Evolutionary conservation across 768 basidiomycete species (phyloP).

Genomic region (Holtermannia corniformis): DNA sequence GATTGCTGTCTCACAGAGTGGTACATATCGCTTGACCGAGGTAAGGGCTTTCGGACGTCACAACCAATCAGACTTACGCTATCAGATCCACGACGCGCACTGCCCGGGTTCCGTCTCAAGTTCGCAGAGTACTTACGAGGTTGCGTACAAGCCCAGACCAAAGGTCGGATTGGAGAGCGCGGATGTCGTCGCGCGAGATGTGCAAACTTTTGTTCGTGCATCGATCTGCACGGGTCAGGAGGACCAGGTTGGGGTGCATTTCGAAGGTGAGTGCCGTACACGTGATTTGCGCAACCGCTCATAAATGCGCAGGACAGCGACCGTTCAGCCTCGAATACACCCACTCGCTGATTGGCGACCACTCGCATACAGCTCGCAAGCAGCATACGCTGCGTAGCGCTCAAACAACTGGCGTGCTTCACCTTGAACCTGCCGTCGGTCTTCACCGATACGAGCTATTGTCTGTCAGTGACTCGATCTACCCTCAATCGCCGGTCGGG

Average conservation of each 20-base stretch:
- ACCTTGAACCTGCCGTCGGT: constrained; percentile 58
- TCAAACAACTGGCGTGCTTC: constrained; percentile 29
- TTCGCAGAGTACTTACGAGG: constrained; percentile 56
- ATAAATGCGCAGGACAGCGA: constrained; percentile 55
- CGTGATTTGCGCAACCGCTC: not conserved
- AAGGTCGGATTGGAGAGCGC: constrained; percentile 53
- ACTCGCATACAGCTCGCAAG: not conserved
- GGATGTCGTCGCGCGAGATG: constrained; percentile 44
- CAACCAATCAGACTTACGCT: not conserved
- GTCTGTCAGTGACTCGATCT: constrained; percentile 71
- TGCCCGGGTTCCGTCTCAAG: constrained; percentile 65
- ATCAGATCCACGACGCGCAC: constrained; percentile 70
- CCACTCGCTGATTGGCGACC: constrained; percentile 46
- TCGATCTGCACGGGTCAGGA: constrained; percentile 67
- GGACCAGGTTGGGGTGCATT: constrained; percentile 72
- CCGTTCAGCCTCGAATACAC: constrained; percentile 92
- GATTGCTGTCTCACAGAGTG: constrained; percentile 63
- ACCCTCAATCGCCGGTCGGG: constrained; percentile 46
- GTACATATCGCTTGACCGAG: constrained; percentile 62
- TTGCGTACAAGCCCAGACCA: constrained; percentile 74
- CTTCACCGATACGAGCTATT: constrained; percentile 83
- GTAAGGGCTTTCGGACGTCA: constrained; percentile 42
- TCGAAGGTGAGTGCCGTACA: constrained; percentile 54
- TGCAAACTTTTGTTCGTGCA: constrained; percentile 5
- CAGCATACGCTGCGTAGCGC: constrained; percentile 25